Base-by-base conservation (phyloP, 2,329 filamentous ascomycete genomes). In the Pestalotiopsis sp. region DNA sequence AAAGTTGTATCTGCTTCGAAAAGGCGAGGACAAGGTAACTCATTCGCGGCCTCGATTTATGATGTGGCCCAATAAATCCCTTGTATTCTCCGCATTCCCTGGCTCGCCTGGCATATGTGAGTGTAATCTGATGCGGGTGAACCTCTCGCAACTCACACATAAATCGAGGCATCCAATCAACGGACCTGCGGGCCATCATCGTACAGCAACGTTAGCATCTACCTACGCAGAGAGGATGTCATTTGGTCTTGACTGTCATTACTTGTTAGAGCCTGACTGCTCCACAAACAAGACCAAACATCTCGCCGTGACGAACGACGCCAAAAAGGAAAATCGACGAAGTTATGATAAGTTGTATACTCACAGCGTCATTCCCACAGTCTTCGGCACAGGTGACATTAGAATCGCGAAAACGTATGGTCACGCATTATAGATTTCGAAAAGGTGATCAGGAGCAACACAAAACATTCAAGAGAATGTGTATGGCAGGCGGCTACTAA, bases 141-240 rank as follows among this genome's bases (percentile, higher is more conserved):
- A 10, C 30, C 38, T 39, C n/a, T 35, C n/a, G 58, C 26, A 35
- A 20, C 26, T 39, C 26, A 20, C 58, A 20, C 20, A 39, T 61
- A 35, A 14, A 35, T 9, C 26, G 58, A 20, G 58, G 58, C 58
- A 39, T 39, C 24, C n/a, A 61, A 35, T 61, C 58, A 39, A 61
- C 30, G 30, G 35, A 30, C 13, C 58, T n/a, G 14, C 30, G 14
- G 14, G 13, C 30, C 14, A 39, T 58, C 22, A 58, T 22, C 24
- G 26, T n/a, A 17, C 56, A 58, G 30, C 30, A 35, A 35, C 30
- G 1, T 35, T 35, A 35, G 30, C 30, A 35, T 30, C 30, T 9
- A 35, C 30, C 70, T 70, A 72, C 70, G 63, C 67, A 70, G 67
- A 58, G 66, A 68, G 67, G 39, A 22, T 66, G 44, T 35, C 30